Percentiles rank a stretch among this genome's conserved stretches.
Evolutionary conservation across 2,329 filamentous ascomycete species (phyloP).

Genomic region (Emergomyces africanus): DNA sequence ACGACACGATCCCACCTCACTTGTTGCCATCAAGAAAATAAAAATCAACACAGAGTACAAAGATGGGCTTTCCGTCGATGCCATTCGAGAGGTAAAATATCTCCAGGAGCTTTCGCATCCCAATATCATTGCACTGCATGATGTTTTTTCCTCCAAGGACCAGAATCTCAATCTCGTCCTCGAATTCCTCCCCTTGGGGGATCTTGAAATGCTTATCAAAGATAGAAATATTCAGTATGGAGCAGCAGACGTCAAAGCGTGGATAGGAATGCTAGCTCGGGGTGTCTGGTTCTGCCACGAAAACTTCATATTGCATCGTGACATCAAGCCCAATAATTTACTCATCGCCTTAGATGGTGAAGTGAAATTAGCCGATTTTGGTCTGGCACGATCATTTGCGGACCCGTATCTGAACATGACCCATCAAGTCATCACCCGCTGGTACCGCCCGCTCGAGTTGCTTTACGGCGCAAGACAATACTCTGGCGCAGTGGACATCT

Average conservation of each 20-base stretch:
- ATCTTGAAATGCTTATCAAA: conserved; percentile 87
- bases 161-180: conserved; percentile 94
- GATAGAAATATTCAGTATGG: conserved; percentile 75
- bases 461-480: conserved; percentile 86
- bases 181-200: conserved; percentile 85
- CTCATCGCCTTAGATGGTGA: conserved; percentile 86
- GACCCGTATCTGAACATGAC: conserved; percentile 88
- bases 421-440: conserved; percentile 85
- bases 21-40: conserved; percentile 57
- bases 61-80: conserved; percentile 87
- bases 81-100: conserved; percentile 89
- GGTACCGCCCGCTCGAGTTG: conserved; percentile 91
- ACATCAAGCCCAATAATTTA: conserved; percentile 98
- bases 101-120: conserved; percentile 88
- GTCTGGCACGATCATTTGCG: conserved; percentile 76
- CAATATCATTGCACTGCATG: conserved; percentile 86
- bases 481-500: conserved; percentile 80
- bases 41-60: conserved; percentile 50
- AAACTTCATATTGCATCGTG: conserved; percentile 84
- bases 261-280: conserved; percentile 94
- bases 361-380: conserved; percentile 95
- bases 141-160: conserved; percentile 90
- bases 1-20: conserved; percentile 53
- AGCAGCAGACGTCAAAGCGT: conserved; percentile 85
- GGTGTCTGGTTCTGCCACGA: conserved; percentile 96